These are phyloP conservation scores for Aspergillus sp. DNA, from an alignment of 2,329 filamentous ascomycete genomes.

Conservation along the genomic window DNA sequence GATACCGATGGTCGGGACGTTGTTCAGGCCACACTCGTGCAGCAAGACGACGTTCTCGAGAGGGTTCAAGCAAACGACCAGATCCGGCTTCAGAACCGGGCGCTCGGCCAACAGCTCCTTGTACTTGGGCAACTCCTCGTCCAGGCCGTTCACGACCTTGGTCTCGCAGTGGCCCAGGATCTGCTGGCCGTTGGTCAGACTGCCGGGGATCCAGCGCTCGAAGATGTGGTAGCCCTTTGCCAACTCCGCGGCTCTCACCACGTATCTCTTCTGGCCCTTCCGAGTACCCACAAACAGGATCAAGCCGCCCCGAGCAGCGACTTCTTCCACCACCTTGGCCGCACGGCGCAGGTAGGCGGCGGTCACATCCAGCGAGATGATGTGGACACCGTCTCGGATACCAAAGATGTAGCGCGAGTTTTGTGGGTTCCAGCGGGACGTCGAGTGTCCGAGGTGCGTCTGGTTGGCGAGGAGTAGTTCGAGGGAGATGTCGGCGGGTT, in stretches of 20 bases:
- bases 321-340: constrained; percentile 85
- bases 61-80: constrained; percentile 91
- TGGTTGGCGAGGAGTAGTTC: constrained; percentile 87
- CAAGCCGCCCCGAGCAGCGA: constrained; percentile 76
- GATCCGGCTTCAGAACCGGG: constrained; percentile 73
- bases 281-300: constrained; percentile 90
- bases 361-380: constrained; percentile 87
- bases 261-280: constrained; percentile 73
- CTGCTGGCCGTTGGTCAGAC: constrained; percentile 88
- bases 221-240: constrained; percentile 83
- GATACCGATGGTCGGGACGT: constrained; percentile 89
- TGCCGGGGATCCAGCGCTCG: constrained; percentile 86
- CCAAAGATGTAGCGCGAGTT: constrained; percentile 95
- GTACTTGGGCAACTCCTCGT: constrained; percentile 63
- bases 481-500: constrained; percentile 76
- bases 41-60: constrained; percentile 86
- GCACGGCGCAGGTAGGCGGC: constrained; percentile 88
- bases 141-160: constrained; percentile 74
- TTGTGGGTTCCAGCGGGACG: constrained; percentile 87
- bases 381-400: constrained; percentile 81
- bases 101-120: constrained; percentile 62
- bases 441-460: constrained; percentile 85
- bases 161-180: constrained; percentile 70
- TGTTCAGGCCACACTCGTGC: constrained; percentile 84
- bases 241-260: constrained; percentile 76